These are phyloP conservation scores for Botrytis fabae DNA, from an alignment of 2,329 filamentous ascomycete species.

Conservation along the genomic window DNA sequence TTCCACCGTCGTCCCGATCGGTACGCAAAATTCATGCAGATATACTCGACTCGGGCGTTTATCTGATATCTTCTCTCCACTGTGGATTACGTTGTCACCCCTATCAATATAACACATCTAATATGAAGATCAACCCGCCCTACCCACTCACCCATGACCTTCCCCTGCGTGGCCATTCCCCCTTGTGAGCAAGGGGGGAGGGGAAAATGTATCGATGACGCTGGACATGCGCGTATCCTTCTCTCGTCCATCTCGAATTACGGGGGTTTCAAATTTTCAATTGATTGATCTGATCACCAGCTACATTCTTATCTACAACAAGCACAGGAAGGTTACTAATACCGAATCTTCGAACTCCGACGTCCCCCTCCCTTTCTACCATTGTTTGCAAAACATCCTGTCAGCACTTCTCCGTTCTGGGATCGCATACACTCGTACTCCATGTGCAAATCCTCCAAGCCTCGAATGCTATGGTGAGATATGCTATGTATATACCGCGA, in stretches of 20 bases:
- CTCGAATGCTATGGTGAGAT: not conserved
- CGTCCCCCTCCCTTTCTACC: not conserved
- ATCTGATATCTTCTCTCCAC: not conserved
- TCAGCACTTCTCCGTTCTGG: not conserved
- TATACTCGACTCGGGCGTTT: not conserved
- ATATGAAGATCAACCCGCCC: conserved; percentile 16
- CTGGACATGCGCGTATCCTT: not conserved
- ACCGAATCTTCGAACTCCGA: not conserved
- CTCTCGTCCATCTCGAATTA: not conserved
- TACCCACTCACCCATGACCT: not conserved
- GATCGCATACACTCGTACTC: not conserved
- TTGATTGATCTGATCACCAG: not conserved
- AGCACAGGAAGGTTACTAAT: not conserved
- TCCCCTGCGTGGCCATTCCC: not conserved
- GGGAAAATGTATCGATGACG: not conserved
- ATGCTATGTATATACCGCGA: not conserved
- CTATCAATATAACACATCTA: conserved; percentile 7
- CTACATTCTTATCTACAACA: not conserved
- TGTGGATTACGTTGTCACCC: not conserved
- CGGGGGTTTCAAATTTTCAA: not conserved
- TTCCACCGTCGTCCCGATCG: conserved; percentile 1
- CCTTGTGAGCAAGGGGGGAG: not conserved
- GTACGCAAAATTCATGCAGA: conserved; percentile 9
- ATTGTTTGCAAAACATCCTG: not conserved
- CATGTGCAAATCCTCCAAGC: not conserved